Conservation (phyloP, 2,329 filamentous ascomycete species). For the Coniochaeta sp. region DNA sequence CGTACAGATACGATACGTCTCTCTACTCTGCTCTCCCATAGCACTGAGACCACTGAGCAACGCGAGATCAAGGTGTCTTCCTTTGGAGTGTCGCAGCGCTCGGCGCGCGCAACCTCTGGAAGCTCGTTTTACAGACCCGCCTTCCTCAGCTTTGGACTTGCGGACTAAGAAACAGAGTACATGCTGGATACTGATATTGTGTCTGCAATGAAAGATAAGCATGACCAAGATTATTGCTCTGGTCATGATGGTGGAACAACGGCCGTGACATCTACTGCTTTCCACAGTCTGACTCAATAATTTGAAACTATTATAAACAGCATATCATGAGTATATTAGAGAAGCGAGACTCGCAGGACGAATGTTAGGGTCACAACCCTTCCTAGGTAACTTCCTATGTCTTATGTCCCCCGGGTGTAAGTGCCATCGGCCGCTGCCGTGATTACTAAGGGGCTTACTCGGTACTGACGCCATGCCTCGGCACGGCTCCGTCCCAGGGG, state of each 20-base stretch:
- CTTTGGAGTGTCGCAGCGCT: conserved; percentile 9
- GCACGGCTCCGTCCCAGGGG: background rate
- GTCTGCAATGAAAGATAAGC: too few relatives aligned
- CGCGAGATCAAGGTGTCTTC: conserved; percentile 44
- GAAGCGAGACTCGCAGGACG: too few relatives aligned
- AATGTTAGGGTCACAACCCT: too few relatives aligned
- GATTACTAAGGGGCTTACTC: background rate
- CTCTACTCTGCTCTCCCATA: conserved; percentile 37
- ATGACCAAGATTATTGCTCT: too few relatives aligned
- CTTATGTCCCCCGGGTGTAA: background rate
- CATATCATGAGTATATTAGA: too few relatives aligned
- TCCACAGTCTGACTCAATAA: too few relatives aligned
- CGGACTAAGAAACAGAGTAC: conserved; percentile 60
- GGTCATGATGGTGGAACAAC: too few relatives aligned
- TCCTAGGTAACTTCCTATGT: too few relatives aligned
- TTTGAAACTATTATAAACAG: too few relatives aligned
- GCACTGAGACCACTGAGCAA: conserved; percentile 52
- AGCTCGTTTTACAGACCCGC: conserved; percentile 57
- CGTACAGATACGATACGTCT: conserved; percentile 63
- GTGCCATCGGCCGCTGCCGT: background rate
- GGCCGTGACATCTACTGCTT: too few relatives aligned
- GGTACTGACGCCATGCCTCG: background rate
- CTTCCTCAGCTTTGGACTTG: conserved; percentile 49
- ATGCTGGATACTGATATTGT: conserved; percentile 16
- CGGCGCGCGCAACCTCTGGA: conserved; percentile 9